These are phyloP conservation scores for Diplodia corticola DNA, from an alignment of 2,329 filamentous ascomycete genomes.

Conservation along the genomic window DNA sequence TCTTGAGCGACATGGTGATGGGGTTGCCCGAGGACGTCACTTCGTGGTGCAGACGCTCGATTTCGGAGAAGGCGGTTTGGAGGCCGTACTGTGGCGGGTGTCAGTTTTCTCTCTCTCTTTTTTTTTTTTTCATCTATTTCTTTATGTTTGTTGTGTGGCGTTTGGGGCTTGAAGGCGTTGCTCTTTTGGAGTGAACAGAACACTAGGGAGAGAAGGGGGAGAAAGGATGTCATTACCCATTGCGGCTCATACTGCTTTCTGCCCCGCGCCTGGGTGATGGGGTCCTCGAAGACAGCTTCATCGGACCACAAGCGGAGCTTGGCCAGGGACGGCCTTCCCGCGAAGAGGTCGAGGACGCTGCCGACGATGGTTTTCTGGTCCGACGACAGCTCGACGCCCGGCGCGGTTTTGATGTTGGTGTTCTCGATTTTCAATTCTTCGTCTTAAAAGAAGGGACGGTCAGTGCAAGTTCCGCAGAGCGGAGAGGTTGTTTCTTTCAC, in stretches of 20 bases:
- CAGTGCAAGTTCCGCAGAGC: not conserved
- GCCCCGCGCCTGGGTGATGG: conserved; percentile 58
- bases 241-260: conserved; percentile 55
- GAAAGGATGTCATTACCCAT: conserved; percentile 36
- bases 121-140: not conserved
- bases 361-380: conserved; percentile 58
- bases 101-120: not conserved
- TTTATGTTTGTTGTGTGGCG: no score
- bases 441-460: not conserved
- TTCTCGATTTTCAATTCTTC: conserved; percentile 51
- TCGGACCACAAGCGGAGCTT: conserved; percentile 63
- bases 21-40: conserved; percentile 60
- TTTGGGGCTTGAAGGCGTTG: no score
- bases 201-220: no score
- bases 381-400: conserved; percentile 52
- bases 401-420: conserved; percentile 54
- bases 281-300: conserved; percentile 59
- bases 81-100: conserved; percentile 54
- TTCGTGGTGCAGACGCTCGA: conserved; percentile 55
- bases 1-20: conserved; percentile 57
- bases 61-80: conserved; percentile 58
- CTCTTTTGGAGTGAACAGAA: no score
- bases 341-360: conserved; percentile 63
- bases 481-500: not conserved
- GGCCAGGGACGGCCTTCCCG: conserved; percentile 58